Percentiles rank a stretch among this genome's conserved stretches.
phyloP scores from a whole-genome alignment of 129 eudicot genomes.

The Scalesia atractyloides region DNA sequence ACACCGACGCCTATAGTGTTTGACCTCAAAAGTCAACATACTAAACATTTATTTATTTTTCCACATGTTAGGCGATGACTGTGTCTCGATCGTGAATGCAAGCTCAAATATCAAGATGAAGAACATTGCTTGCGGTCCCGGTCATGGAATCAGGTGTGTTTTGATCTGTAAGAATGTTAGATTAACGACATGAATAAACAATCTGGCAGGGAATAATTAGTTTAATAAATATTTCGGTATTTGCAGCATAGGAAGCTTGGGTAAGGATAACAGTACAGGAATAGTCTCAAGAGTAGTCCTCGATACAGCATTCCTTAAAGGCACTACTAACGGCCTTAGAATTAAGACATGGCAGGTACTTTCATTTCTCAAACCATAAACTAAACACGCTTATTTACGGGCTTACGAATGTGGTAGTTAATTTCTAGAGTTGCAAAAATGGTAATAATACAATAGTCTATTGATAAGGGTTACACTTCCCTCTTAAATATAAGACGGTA shows the following conservation, averaged over 20 bases:
- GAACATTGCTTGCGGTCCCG: conserved; percentile 85
- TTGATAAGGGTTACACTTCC: no score
- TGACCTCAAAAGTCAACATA: conserved; percentile 20
- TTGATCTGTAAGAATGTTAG: background rate
- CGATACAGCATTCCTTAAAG: conserved; percentile 70
- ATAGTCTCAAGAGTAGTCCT: conserved; percentile 67
- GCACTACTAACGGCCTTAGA: conserved; percentile 88
- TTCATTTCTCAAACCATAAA: background rate
- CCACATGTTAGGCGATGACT: conserved; percentile 73
- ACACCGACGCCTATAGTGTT: background rate
- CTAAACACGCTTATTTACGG: no score
- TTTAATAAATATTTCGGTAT: conserved; percentile 12
- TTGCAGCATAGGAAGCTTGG: conserved; percentile 94
- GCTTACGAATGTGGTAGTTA: background rate
- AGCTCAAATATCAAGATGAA: conserved; percentile 94
- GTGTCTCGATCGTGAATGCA: conserved; percentile 84
- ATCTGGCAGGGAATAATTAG: background rate
- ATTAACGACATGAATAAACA: background rate
- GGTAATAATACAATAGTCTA: background rate
- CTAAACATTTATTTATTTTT: conserved; percentile 1
- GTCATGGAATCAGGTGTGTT: conserved; percentile 93
- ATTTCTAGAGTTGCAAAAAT: background rate
- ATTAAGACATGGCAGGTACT: conserved; percentile 97
- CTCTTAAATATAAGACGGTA: no score
- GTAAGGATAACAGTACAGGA: conserved; percentile 79